Evolutionary conservation across 345 rosid species (phyloP).

Genomic region (Eucalyptus leucophloia): DNA sequence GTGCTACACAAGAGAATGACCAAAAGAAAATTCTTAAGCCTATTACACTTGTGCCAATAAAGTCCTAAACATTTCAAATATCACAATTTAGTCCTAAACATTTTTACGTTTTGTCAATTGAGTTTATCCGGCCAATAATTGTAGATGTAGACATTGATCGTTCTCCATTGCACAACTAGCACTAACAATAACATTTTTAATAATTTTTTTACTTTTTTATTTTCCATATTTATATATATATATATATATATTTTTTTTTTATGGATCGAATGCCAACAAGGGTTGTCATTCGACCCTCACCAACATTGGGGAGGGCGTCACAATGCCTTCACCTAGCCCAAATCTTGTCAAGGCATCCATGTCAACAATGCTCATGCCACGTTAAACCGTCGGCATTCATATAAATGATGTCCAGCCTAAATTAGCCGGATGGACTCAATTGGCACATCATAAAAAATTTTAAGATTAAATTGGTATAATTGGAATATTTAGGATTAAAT

Average conservation of each 20-base stretch:
- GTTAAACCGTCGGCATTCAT: too few species aligned
- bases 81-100: too few species aligned
- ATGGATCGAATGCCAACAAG: neutral
- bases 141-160: fast-evolving
- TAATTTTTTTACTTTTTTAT: too few species aligned
- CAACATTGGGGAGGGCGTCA: neutral
- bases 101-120: too few species aligned
- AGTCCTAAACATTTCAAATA: neutral
- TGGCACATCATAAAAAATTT: fast-evolving
- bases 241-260: too few species aligned
- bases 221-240: too few species aligned
- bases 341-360: neutral
- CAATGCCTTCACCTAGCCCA: neutral
- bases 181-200: too few species aligned
- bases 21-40: too few species aligned
- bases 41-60: neutral
- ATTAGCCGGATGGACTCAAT: neutral
- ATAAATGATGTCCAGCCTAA: too few species aligned
- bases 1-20: neutral
- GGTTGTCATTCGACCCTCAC: neutral
- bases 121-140: too few species aligned
- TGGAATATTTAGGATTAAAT: too few species aligned
- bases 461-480: too few species aligned
- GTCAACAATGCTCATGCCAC: fast-evolving
- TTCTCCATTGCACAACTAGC: fast-evolving